A percentile compares a stretch with the other conserved stretches of the same genome.
Evolutionary conservation across 441 rosid genomes (phyloP).

Genomic region (Sinapis alba): DNA sequence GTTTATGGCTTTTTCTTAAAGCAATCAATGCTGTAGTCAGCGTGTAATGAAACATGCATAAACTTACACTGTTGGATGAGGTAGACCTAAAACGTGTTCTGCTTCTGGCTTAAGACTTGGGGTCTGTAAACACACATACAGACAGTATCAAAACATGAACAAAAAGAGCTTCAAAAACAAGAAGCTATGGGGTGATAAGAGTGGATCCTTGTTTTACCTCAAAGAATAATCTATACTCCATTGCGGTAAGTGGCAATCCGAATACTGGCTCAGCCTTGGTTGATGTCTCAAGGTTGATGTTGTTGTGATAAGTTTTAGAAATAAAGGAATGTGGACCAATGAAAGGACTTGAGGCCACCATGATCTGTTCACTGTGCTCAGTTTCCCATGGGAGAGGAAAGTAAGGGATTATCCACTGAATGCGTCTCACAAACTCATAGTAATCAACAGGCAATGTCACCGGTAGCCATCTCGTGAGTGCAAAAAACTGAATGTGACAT

Average conservation of each 20-base stretch:
- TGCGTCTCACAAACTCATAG: conserved; percentile 70
- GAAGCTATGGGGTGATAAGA: background rate
- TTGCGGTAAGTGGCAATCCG: conserved; percentile 73
- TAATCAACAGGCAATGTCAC: conserved; percentile 72
- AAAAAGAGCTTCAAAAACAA: background rate
- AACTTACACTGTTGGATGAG: conserved; percentile 64
- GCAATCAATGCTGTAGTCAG: background rate
- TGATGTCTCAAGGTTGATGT: conserved; percentile 29
- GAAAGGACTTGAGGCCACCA: conserved; percentile 61
- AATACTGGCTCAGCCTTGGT: conserved; percentile 49
- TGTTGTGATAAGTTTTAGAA: conserved; percentile 33
- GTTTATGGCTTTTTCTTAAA: conserved; percentile 11
- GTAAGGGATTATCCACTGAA: conserved; percentile 93
- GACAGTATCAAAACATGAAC: conserved; percentile 7
- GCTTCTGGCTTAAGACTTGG: conserved; percentile 71
- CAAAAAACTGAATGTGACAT: conserved; percentile 90
- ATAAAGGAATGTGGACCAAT: conserved; percentile 47
- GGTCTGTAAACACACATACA: conserved; percentile 51
- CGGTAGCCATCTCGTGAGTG: conserved; percentile 83
- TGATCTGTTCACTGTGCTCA: conserved; percentile 53
- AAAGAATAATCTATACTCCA: conserved; percentile 74
- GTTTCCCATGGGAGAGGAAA: conserved; percentile 92
- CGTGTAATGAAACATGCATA: background rate
- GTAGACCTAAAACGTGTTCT: conserved; percentile 54
- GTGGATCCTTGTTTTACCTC: conserved; percentile 52